phyloP scores from a whole-genome alignment of 2,329 filamentous ascomycete species.

The Trichothecium roseum region DNA sequence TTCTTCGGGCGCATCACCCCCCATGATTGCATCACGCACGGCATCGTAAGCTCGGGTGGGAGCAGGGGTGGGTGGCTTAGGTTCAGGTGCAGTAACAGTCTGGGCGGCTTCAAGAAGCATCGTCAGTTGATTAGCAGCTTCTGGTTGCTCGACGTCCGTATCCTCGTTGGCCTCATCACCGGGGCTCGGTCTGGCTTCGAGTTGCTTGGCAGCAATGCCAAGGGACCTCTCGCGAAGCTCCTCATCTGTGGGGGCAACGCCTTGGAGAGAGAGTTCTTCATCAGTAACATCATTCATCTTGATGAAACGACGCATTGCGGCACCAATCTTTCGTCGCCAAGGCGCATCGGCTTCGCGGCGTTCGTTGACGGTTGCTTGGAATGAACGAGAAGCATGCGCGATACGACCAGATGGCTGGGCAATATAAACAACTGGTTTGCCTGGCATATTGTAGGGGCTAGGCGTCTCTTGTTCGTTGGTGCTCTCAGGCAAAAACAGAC shows the following conservation, averaged over 20 bases:
- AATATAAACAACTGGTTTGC: constrained; percentile 38
- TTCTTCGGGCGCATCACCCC: neutral
- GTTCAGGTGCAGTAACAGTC: too few relatives aligned
- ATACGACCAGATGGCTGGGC: constrained; percentile 35
- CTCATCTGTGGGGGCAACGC: constrained; percentile 21
- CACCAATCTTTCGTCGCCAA: constrained; percentile 21
- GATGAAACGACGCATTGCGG: constrained; percentile 25
- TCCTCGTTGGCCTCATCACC: constrained; percentile 10
- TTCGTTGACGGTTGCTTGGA: constrained; percentile 22
- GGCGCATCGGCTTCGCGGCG: constrained; percentile 21
- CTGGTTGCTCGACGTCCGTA: neutral
- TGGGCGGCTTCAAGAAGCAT: too few relatives aligned
- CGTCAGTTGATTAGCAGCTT: too few relatives aligned
- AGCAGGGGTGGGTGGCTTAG: too few relatives aligned
- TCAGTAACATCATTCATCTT: constrained; percentile 19
- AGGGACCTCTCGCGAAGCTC: constrained; percentile 22
- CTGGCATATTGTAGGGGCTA: constrained; percentile 29
- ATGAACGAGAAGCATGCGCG: constrained; percentile 36
- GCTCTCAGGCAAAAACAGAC: constrained; percentile 39
- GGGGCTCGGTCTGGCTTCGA: constrained; percentile 17
- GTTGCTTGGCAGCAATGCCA: constrained; percentile 22
- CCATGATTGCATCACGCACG: constrained; percentile 12
- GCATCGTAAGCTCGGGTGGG: constrained; percentile 16
- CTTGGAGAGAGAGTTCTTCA: constrained; percentile 22
- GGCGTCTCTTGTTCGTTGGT: constrained; percentile 32